phyloP scores from a whole-genome alignment of 1,284 basidiomycete genomes.

The Xanthoconium separans region DNA sequence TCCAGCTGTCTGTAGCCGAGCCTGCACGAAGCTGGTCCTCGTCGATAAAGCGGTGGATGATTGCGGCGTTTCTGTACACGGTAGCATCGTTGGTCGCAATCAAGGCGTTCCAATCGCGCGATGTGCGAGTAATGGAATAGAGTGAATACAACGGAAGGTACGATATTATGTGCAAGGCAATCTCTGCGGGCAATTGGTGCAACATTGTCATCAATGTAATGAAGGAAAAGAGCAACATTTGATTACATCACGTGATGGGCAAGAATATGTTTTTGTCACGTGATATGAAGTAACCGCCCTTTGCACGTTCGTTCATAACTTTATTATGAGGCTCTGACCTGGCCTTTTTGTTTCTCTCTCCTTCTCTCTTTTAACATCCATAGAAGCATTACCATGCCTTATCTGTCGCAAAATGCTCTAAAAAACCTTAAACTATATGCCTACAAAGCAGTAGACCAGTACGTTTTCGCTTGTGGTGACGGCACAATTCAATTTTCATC shows the following conservation, averaged over 20 bases:
- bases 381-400: constrained; percentile 38
- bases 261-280: neutral
- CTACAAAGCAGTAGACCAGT: constrained; percentile 75
- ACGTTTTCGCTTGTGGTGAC: constrained; percentile 26
- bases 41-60: constrained; percentile 46
- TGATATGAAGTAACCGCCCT: neutral
- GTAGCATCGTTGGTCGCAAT: constrained; percentile 43
- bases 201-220: constrained; percentile 29
- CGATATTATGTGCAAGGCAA: constrained; percentile 44
- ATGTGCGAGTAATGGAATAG: constrained; percentile 35
- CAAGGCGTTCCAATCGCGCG: constrained; percentile 45
- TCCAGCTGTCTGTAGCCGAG: constrained; percentile 44
- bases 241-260: neutral
- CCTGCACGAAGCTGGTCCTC: constrained; percentile 33
- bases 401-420: constrained; percentile 56
- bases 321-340: neutral
- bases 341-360: neutral
- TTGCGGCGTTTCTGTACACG: constrained; percentile 54
- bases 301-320: too few relatives aligned
- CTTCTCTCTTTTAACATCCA: neutral
- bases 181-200: constrained; percentile 47
- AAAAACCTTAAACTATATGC: constrained; percentile 66
- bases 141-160: constrained; percentile 48
- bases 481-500: neutral
- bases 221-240: too few relatives aligned